Conservation (phyloP, 441 rosid species). For the Viola pubescens region DNA sequence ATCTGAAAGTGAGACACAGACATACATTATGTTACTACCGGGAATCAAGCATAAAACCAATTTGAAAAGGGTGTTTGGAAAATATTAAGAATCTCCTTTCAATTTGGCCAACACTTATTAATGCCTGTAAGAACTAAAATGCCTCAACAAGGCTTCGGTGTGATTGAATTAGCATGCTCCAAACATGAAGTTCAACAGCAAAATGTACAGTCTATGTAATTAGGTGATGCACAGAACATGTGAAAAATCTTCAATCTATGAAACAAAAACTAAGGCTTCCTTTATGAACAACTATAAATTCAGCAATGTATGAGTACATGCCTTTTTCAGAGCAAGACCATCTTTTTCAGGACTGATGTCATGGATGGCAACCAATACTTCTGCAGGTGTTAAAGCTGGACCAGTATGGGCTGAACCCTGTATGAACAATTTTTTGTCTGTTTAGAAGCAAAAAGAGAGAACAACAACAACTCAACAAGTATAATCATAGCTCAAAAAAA, state of each 20-base stretch:
- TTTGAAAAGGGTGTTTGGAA: too few species aligned
- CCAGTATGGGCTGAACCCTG: slow-evolving; percentile 99
- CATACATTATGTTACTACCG: background rate
- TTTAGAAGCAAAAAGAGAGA: background rate
- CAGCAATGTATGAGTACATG: slow-evolving; percentile 22
- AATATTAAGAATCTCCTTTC: too few species aligned
- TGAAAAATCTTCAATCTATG: background rate
- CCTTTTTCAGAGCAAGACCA: slow-evolving; percentile 85
- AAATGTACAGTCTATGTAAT: too few species aligned
- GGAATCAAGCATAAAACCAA: too few species aligned
- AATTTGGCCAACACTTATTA: too few species aligned
- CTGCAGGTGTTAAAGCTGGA: slow-evolving; percentile 98
- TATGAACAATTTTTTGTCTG: slow-evolving; percentile 13
- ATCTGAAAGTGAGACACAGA: slow-evolving; percentile 32
- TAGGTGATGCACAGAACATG: background rate
- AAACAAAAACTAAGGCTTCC: background rate
- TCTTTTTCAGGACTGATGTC: slow-evolving; percentile 85
- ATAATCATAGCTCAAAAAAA: background rate
- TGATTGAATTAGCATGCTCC: too few species aligned
- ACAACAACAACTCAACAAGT: background rate
- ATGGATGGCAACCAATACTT: slow-evolving; percentile 96
- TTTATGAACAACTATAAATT: slow-evolving; percentile 15
- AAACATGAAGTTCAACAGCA: too few species aligned
- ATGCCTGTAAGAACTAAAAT: too few species aligned
- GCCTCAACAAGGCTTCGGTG: too few species aligned